Evolutionary conservation across 2,329 filamentous ascomycete genomes (phyloP).

Genomic region (Aspergillus phoenicis): DNA sequence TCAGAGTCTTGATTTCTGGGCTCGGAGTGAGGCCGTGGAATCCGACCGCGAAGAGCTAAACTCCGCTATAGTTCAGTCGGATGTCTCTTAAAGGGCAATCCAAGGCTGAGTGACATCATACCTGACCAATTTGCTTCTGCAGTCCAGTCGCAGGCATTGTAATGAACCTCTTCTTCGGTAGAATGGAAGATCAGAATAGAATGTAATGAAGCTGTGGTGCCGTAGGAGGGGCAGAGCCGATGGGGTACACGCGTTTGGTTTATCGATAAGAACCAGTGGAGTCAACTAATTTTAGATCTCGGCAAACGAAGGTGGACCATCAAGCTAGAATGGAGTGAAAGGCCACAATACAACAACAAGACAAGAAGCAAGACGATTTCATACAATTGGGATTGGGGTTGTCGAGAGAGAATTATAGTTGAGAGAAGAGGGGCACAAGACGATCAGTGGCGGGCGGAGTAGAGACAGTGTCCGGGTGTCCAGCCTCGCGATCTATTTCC

Average conservation of each 20-base stretch:
- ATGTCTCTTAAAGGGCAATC: background rate
- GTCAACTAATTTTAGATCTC: conserved; percentile 2
- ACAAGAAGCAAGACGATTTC: background rate
- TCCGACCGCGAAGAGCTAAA: conserved; percentile 49
- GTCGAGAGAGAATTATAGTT: no score
- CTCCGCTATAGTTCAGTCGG: background rate
- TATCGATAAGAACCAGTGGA: conserved; percentile 2
- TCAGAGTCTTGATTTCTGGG: conserved; percentile 47
- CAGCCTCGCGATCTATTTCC: background rate
- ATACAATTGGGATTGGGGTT: background rate
- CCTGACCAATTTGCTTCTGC: conserved; percentile 40
- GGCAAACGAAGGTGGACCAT: background rate
- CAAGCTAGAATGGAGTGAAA: background rate
- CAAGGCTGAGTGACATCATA: conserved; percentile 16
- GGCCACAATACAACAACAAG: background rate
- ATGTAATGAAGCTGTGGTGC: background rate
- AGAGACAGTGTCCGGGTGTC: background rate
- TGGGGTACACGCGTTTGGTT: background rate
- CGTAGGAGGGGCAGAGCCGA: background rate
- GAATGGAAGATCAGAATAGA: background rate
- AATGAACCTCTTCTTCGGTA: background rate
- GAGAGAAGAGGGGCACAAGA: background rate
- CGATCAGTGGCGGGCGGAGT: background rate
- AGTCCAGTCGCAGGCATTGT: conserved; percentile 27
- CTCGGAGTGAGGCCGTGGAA: conserved; percentile 45